These are phyloP conservation scores for Dactylellina leptospora DNA, from an alignment of 2,329 filamentous ascomycete species.

Conservation along the genomic window DNA sequence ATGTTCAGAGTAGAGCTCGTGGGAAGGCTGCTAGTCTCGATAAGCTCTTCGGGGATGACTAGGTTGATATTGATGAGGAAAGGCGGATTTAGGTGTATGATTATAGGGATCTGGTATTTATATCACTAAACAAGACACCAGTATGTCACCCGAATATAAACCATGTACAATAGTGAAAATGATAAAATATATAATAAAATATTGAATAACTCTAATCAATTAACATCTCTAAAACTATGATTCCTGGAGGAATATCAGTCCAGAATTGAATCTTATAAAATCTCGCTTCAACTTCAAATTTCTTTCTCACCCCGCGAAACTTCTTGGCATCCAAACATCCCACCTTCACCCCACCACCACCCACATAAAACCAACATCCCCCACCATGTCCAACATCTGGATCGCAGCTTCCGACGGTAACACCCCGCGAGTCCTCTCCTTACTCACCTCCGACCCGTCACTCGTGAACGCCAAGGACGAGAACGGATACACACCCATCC, in stretches of 20 bases:
- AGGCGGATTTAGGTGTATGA: too few species aligned
- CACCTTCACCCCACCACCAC: slow-evolving; percentile 25
- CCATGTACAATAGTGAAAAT: slow-evolving; percentile 28
- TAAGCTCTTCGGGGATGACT: slow-evolving; percentile 2
- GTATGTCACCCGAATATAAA: too few species aligned
- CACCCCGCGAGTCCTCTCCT: slow-evolving; percentile 74
- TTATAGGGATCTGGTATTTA: too few species aligned
- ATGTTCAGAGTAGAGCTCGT: neutral
- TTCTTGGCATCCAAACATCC: slow-evolving; percentile 45
- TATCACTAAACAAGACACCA: too few species aligned
- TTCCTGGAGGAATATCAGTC: neutral
- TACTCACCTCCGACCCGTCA: slow-evolving; percentile 77
- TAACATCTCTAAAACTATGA: neutral
- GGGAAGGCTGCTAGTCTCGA: neutral
- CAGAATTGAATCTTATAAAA: neutral
- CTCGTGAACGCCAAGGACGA: slow-evolving; percentile 83
- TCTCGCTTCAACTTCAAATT: slow-evolving; percentile 13
- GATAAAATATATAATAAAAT: too few species aligned
- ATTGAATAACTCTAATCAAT: neutral
- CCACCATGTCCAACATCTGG: slow-evolving; percentile 58
- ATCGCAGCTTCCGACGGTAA: slow-evolving; percentile 75
- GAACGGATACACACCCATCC: slow-evolving; percentile 91
- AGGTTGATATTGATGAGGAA: too few species aligned
- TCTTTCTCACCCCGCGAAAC: slow-evolving; percentile 14
- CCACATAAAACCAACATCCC: neutral